Conservation (phyloP, 148 eudicot genomes). For the Camellia granthamiana region DNA sequence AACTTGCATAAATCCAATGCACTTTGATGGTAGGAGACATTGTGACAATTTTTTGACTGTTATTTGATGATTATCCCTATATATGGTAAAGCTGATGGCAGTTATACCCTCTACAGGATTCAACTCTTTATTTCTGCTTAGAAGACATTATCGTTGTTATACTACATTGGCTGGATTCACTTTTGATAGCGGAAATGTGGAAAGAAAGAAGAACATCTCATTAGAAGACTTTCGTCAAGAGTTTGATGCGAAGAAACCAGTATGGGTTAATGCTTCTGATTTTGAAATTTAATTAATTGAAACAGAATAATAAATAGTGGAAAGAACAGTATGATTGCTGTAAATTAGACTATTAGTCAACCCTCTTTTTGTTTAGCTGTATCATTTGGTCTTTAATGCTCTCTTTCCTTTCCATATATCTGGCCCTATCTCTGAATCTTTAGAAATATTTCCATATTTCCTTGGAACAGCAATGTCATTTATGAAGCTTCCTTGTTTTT, state of each 20-base stretch:
- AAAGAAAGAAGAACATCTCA: slow-evolving; percentile 59
- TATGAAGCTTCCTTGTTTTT: neutral
- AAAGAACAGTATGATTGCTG: neutral
- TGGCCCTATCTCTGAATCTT: neutral
- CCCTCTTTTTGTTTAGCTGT: neutral
- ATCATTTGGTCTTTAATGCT: neutral
- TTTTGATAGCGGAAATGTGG: slow-evolving; percentile 77
- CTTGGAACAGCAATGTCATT: neutral
- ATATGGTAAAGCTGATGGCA: neutral
- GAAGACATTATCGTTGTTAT: slow-evolving; percentile 77
- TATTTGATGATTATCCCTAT: neutral
- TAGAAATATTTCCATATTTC: neutral
- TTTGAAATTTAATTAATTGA: neutral
- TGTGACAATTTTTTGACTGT: neutral
- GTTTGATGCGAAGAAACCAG: slow-evolving; percentile 84
- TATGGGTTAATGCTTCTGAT: slow-evolving; percentile 25
- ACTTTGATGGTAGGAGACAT: slow-evolving; percentile 65
- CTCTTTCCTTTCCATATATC: neutral
- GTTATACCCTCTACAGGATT: slow-evolving; percentile 56
- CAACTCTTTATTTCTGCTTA: slow-evolving; percentile 72
- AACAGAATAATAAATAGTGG: neutral
- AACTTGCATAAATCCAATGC: slow-evolving; percentile 40
- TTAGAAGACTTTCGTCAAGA: slow-evolving; percentile 53
- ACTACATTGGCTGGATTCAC: slow-evolving; percentile 70
- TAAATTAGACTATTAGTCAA: neutral